Base-by-base conservation (phyloP, 83 land plant genomes). In the Thuja plicata region DNA sequence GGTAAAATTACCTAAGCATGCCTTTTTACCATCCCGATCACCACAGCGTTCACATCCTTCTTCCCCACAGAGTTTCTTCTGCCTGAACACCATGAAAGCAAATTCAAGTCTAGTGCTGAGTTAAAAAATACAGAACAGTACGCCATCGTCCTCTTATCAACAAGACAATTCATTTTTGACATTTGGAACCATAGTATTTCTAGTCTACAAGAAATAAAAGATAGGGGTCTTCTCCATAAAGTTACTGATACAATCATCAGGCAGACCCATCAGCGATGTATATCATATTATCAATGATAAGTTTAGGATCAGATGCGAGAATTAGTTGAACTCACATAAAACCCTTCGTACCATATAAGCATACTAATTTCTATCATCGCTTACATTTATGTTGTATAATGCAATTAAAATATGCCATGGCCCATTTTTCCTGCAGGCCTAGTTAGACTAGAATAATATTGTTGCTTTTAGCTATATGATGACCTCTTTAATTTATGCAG, bases 31-130 rank as follows among this genome's bases (percentile, higher is more conserved):
- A 76, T 94, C 94, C 16, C 91, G 55, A 86, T 92, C 5, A 17
- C 93, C 93, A 85, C 95, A 94, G 24, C 95, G 88, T 74, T 89
- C 90, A 91, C 95, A 94, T 52, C 91, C 93, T 89, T 92, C 94
- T 83, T 94, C 95, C 16, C 95, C 95, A 76, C 95, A 94, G 34
- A 94, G 77, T 87, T 92, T 94, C 87, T 94, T 94, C 86, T 94
- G 94, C 91, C 95, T 94, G 87, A 40, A 79, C 84, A 84, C 45
- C 27, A 82, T 24, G 34, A 46, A 32, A 48, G 30, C 3, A 48
- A 50, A 83, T n/a, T n/a, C 4, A 48, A 24, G 34, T 70, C 2
- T 88, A 85, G 32, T 3, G 3, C 50, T n/a, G n/a, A 45, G 52
- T 52, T 84, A 30, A 48, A 32, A 48, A 48, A 30, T 46, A 87